Percentiles rank a stretch among this genome's conserved stretches.
These are phyloP conservation scores for Chytriomyces confervae DNA, from an alignment of 192 early-diverging fungal species.

Conservation along the genomic window DNA sequence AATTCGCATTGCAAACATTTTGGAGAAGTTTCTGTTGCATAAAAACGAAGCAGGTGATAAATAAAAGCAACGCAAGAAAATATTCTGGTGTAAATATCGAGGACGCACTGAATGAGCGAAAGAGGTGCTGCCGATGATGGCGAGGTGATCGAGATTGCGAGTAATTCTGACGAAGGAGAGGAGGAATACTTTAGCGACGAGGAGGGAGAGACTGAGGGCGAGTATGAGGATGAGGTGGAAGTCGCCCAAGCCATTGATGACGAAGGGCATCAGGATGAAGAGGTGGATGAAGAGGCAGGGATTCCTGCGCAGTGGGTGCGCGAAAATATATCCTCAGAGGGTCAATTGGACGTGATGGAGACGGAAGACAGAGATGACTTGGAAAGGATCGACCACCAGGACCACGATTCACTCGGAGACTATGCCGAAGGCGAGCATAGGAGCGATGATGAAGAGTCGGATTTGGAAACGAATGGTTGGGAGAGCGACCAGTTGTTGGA, in stretches of 20 bases:
- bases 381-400: no score
- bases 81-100: not conserved
- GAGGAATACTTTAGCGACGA: not conserved
- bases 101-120: not conserved
- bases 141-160: not conserved
- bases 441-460: not conserved
- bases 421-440: not conserved
- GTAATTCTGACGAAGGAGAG: not conserved
- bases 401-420: not conserved
- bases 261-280: no score
- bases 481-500: not conserved
- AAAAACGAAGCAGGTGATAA: no score
- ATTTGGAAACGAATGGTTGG: not conserved
- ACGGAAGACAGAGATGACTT: no score
- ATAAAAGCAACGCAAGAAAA: no score
- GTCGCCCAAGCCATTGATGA: not conserved
- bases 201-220: not conserved
- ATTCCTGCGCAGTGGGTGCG: no score
- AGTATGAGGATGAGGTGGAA: not conserved
- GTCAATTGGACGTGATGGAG: no score
- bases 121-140: not conserved
- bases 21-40: no score
- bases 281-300: not conserved
- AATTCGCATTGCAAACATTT: not conserved
- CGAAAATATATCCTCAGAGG: no score